Base-by-base conservation (phyloP, 2,329 filamentous ascomycete genomes). In the Endothia cerciana region DNA sequence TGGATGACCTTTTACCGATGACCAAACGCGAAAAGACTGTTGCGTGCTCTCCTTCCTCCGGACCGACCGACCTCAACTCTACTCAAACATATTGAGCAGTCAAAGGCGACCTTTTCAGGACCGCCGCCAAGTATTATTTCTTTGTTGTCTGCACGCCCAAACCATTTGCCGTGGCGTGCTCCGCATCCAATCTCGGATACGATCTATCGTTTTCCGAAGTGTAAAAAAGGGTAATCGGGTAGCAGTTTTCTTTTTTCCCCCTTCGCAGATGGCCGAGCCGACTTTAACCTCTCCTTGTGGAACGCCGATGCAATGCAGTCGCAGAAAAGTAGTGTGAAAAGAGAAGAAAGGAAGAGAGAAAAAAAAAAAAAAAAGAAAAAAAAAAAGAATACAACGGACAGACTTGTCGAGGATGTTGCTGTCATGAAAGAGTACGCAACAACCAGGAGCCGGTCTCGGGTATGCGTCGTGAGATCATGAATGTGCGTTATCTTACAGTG, bases 231-330 rank as follows among this genome's bases (percentile, higher is more conserved):
- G 58, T 61, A 45, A 65, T 60, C 62, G 64, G 65, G 55, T 53
- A 28, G 55, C 66, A 66, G 55, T 66, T 69, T 75, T 75, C 74
- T 74, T 72, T 72, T 72, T 72, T 43, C 36, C 57, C 73, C 71
- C 71, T 72, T 73, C 72, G 66, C 66, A 64, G 51, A 64, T 63
- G 63, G 57, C 62, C 67, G 65, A 57, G 47, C 65, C 67, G 60
- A 65, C 63, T 69, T 60, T 67, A 69, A 65, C 60, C 65, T 62
- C 40, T 60, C 65, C 67, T n/a, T 62, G 56, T 69, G 62, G 65
- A 62, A 87, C 85, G 85, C 85, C 85, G 77, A 73, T 86, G 85
- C 70, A 70, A 71, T 70, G 70, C 69, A 64, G 63, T 65, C 60
- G 53, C 64, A 66, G 63, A 66, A 67, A 66, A 65, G 69, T 64